These are phyloP conservation scores for Tetragonia tetragonoides DNA, from an alignment of 148 eudicot genomes.

Conservation along the genomic window DNA sequence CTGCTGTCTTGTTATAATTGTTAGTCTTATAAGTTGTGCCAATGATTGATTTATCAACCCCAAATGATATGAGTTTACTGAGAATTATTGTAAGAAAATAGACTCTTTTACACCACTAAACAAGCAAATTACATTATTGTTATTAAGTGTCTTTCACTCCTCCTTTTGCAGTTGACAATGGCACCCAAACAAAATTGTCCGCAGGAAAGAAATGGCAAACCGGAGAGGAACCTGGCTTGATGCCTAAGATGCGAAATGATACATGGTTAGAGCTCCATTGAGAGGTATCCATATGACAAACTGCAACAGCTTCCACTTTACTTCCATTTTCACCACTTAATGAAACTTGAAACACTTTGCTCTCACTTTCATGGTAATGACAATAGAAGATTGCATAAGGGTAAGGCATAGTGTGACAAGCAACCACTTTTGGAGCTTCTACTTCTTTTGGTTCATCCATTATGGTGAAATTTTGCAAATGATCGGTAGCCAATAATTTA, in stretches of 20 bases:
- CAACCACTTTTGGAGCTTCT: conserved; percentile 39
- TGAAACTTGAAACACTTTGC: conserved; percentile 36
- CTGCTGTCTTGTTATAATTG: too few relatives aligned
- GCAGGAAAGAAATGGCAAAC: conserved; percentile 62
- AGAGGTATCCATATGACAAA: conserved; percentile 53
- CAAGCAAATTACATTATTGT: too few relatives aligned
- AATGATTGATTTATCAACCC: too few relatives aligned
- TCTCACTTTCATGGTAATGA: conserved; percentile 47
- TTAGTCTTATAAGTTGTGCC: too few relatives aligned
- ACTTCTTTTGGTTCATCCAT: conserved; percentile 32
- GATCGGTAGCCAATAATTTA: background rate
- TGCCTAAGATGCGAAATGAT: conserved; percentile 36
- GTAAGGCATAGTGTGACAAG: conserved; percentile 70
- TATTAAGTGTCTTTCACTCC: too few relatives aligned
- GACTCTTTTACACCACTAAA: too few relatives aligned
- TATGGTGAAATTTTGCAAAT: conserved; percentile 36
- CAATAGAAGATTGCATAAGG: conserved; percentile 62
- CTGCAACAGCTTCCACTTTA: conserved; percentile 37
- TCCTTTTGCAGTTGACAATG: background rate
- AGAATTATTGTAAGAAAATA: too few relatives aligned
- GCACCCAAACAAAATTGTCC: conserved; percentile 57
- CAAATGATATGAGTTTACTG: too few relatives aligned
- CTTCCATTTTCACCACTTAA: conserved; percentile 31
- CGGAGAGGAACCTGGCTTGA: conserved; percentile 44
- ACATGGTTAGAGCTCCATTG: conserved; percentile 43